These are phyloP conservation scores for Dentipellis sp. DNA, from an alignment of 768 basidiomycete genomes.

Conservation along the genomic window DNA sequence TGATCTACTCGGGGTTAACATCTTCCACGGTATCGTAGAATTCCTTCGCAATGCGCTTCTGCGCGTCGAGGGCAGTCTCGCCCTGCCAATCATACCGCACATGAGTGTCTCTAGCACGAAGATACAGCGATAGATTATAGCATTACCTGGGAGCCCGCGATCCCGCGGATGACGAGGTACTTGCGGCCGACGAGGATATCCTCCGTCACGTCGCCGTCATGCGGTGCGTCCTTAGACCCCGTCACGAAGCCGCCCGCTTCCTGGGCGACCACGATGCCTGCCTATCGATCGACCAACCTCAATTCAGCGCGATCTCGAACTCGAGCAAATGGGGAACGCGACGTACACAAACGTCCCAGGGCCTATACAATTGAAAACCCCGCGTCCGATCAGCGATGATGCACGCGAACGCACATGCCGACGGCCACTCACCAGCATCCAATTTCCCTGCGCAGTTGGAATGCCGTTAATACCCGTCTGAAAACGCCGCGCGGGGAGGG, in stretches of 20 bases:
- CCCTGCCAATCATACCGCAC: slow-evolving; percentile 18
- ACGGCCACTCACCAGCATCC: slow-evolving; percentile 48
- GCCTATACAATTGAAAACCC: slow-evolving; percentile 24
- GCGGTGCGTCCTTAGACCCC: slow-evolving; percentile 43
- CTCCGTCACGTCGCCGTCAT: slow-evolving; percentile 47
- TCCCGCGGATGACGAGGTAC: slow-evolving; percentile 67
- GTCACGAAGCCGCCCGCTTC: slow-evolving; percentile 82
- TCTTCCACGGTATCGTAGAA: slow-evolving; percentile 82
- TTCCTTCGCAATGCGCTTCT: slow-evolving; percentile 73
- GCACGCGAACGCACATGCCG: not conserved
- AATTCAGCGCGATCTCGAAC: not conserved
- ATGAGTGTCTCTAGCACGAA: not conserved
- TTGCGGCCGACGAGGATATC: slow-evolving; percentile 71
- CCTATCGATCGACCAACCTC: slow-evolving; percentile 26
- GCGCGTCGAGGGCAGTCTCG: slow-evolving; percentile 63
- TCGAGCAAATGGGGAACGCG: not conserved
- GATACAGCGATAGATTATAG: not conserved
- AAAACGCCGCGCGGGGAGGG: too few relatives aligned
- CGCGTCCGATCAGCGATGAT: not conserved
- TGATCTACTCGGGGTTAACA: slow-evolving; percentile 22
- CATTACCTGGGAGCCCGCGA: slow-evolving; percentile 46
- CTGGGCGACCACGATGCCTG: slow-evolving; percentile 84
- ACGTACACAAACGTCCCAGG: slow-evolving; percentile 81
- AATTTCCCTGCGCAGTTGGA: slow-evolving; percentile 52
- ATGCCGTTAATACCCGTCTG: not conserved